Base-by-base conservation (phyloP, 768 basidiomycete species). In the Phylloporus sp. region DNA sequence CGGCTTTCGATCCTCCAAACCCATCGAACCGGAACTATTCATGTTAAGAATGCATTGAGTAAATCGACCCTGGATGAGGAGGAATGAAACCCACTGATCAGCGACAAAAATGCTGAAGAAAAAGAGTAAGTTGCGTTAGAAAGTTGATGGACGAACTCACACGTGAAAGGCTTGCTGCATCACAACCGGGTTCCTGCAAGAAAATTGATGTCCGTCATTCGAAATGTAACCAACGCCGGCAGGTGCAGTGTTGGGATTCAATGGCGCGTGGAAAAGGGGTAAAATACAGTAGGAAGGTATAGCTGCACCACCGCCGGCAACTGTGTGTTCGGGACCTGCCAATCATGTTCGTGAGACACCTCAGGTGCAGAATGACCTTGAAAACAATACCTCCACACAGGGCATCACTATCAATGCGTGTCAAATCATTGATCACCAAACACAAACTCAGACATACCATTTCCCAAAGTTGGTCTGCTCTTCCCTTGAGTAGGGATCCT, bases 401-500 rank as follows among this genome's bases (percentile, higher is more conserved):
- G 0, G 69, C 62, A 52, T 80, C 77, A 48, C 77, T 78, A 13
- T 27, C 35, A 7, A 44, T 17, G 2, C 5, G 13, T 15, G 20
- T 50, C 35, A 46, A 28, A 13, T 4, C 0, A n/a, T 37, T 6
- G 6, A 18, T 42, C 32, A n/a, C 18, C 5, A 35, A 26, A 7
- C 1, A 1, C 2, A n/a, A 29, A 20, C 0, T 8, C 4, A 32
- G 49, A 58, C 71, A 37, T 55, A 77, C 78, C 81, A 82, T 58
- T 77, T 75, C 0, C 66, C 63, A 55, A 81, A 83, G 38, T 73
- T 71, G 1, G 67, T 42, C 53, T 76, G 76, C 40, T 82, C 79
- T 32, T 80, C 78, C n/a, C 69, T 69, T 18, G 79, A 73, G 48
- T 83, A 82, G 0, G 81, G 81, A 56, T 83, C 80, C 68, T 74